Conservation (phyloP, 2,329 filamentous ascomycete genomes). For the Colletotrichum noveboracense region DNA sequence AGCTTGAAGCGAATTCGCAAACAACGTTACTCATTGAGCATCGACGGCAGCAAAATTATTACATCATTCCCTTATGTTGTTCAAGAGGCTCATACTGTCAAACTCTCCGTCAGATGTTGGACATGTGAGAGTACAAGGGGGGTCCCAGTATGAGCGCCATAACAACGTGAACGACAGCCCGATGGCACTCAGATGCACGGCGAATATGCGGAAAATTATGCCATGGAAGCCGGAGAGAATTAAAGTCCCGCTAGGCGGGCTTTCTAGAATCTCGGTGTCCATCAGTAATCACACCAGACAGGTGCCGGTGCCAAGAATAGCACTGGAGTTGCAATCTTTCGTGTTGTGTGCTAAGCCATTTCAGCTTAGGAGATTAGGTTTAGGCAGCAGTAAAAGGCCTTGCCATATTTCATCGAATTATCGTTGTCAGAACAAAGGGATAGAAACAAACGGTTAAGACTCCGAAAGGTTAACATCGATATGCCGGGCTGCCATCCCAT, state of each 20-base stretch:
- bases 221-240: background rate
- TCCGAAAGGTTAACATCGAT: background rate
- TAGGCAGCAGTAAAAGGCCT: background rate
- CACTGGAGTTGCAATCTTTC: background rate
- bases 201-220: background rate
- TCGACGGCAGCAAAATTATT: background rate
- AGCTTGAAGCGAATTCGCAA: background rate
- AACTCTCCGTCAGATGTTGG: background rate
- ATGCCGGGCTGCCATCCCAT: background rate
- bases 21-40: rapidly evolving
- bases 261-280: background rate
- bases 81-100: background rate
- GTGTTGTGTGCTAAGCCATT: background rate
- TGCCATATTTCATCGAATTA: background rate
- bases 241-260: background rate
- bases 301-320: background rate
- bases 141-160: background rate
- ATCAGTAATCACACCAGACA: background rate
- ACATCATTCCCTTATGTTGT: background rate
- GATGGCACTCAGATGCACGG: background rate
- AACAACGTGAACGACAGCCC: background rate
- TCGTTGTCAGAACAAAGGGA: background rate
- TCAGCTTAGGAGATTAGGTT: background rate
- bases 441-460: background rate
- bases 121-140: background rate